phyloP scores from a whole-genome alignment of 2,329 filamentous ascomycete genomes.

The Microdochium nivale region DNA sequence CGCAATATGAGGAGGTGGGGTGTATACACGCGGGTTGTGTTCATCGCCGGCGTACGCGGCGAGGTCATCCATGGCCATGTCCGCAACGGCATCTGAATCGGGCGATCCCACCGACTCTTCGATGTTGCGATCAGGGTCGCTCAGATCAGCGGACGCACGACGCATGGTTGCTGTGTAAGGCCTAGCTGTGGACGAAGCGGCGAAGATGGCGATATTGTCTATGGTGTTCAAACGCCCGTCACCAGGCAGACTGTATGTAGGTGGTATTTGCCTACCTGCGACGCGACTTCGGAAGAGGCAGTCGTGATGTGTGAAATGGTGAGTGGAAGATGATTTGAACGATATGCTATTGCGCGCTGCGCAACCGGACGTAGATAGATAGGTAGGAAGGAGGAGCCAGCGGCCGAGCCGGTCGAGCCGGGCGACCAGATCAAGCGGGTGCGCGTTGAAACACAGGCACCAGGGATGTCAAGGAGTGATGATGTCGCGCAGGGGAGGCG shows the following conservation, averaged over 20 bases:
- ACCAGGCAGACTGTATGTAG: too few relatives aligned
- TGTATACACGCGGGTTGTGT: constrained; percentile 32
- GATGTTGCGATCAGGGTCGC: constrained; percentile 30
- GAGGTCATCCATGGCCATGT: constrained; percentile 23
- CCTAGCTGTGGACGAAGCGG: not conserved
- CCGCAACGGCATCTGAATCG: constrained; percentile 15
- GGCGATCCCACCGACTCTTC: constrained; percentile 24
- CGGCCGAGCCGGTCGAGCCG: not conserved
- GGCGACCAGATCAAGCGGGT: not conserved
- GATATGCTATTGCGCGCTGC: too few relatives aligned
- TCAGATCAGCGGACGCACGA: constrained; percentile 30
- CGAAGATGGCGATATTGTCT: not conserved
- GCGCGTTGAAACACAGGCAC: not conserved
- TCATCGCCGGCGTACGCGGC: constrained; percentile 20
- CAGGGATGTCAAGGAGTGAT: not conserved
- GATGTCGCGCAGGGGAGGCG: not conserved
- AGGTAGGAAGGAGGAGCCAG: not conserved
- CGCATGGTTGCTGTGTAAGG: constrained; percentile 25
- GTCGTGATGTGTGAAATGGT: too few relatives aligned
- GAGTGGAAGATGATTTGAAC: too few relatives aligned
- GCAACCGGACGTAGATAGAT: not conserved
- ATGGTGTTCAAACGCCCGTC: too few relatives aligned
- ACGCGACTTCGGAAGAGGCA: too few relatives aligned
- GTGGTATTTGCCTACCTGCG: too few relatives aligned
- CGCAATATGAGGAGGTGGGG: constrained; percentile 68